Evolutionary conservation across 2,329 filamentous ascomycete species (phyloP), one percentile per base, ranked within the genome.

Genomic region (Penicillium olsonii): DNA sequence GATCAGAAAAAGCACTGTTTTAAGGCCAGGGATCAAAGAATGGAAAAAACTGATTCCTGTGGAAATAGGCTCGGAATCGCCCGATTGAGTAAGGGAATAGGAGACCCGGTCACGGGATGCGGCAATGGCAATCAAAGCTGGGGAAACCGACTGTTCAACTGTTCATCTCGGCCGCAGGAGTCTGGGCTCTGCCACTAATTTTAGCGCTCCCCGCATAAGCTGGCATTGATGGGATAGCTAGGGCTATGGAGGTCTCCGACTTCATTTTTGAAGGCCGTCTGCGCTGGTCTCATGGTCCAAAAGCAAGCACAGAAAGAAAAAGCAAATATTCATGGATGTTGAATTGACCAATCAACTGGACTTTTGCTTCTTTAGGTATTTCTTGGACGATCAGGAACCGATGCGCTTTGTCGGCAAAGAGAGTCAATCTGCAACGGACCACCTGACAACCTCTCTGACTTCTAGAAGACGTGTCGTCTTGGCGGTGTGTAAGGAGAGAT

Each of bases 1-100:
- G 19, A 4, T 5, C 6, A 12, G 18, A 22, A 17, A n/a, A 5
- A 35, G 20, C 12, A 5, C 18, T 17, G 22, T 18, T 18, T 19
- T 27, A 39, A 18, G 22, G 29, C n/a, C 24, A 42, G n/a, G 17
- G n/a, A 19, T 15, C 17, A 2, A 24, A 34, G 37, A n/a, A 24
- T 42, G 42, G 46, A 35, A 24, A 34, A 42, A 27, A 22, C 27
- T n/a, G 26, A 37, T 20, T n/a, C 43, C 39, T 34, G 42, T 45
- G 35, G 42, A 19, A 34, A 45, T 34, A n/a, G 27, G 31, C 24
- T 46, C 48, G 48, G 48, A 45, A 47, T 47, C 33, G 33, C 48
- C 48, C 22, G 11, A 42, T 50, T 50, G 31, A 47, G 48, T 42
- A 50, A 50, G 48, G 43, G 47, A 40, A 45, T 45, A 35, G 27